Percentiles rank a stretch among this genome's conserved stretches.
Evolutionary conservation across 1,139 yeast genomes (phyloP).

Genomic region (Kluyveromyces marxianus): DNA sequence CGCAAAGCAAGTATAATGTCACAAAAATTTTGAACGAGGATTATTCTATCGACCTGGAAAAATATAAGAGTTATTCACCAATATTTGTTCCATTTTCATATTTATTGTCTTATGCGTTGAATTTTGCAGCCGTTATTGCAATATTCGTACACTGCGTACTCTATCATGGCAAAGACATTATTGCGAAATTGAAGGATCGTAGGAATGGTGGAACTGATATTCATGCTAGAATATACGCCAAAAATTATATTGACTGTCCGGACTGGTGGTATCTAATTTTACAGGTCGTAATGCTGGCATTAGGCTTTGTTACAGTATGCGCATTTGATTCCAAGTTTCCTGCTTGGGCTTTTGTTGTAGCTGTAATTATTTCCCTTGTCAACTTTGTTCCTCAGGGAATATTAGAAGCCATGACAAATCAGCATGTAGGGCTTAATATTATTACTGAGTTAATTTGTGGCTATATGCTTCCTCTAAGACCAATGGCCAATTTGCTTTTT

Average conservation of each 20-base stretch:
- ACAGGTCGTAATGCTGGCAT: constrained; percentile 40
- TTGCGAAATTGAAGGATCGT: constrained; percentile 25
- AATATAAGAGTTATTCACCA: constrained; percentile 42
- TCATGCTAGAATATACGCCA: constrained; percentile 34
- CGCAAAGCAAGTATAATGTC: constrained; percentile 39
- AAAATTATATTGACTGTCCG: constrained; percentile 52
- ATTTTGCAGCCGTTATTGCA: constrained; percentile 38
- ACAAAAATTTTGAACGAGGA: constrained; percentile 36
- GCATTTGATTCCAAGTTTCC: constrained; percentile 38
- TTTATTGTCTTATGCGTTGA: constrained; percentile 35
- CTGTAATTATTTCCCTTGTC: constrained; percentile 45
- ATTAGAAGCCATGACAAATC: constrained; percentile 48
- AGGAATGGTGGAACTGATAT: constrained; percentile 35
- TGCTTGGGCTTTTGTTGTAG: constrained; percentile 49
- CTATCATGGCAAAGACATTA: constrained; percentile 37
- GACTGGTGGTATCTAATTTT: constrained; percentile 50
- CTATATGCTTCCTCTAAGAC: constrained; percentile 57
- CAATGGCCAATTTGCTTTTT: constrained; percentile 49
- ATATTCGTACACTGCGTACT: constrained; percentile 35
- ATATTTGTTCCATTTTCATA: constrained; percentile 37
- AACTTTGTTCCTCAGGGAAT: constrained; percentile 47
- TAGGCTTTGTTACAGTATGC: constrained; percentile 43
- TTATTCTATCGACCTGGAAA: constrained; percentile 33
- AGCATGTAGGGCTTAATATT: constrained; percentile 47
- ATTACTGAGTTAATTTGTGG: constrained; percentile 56